phyloP scores from a whole-genome alignment of 2,329 filamentous ascomycete species.

The Purpureocillium takamizusanense region DNA sequence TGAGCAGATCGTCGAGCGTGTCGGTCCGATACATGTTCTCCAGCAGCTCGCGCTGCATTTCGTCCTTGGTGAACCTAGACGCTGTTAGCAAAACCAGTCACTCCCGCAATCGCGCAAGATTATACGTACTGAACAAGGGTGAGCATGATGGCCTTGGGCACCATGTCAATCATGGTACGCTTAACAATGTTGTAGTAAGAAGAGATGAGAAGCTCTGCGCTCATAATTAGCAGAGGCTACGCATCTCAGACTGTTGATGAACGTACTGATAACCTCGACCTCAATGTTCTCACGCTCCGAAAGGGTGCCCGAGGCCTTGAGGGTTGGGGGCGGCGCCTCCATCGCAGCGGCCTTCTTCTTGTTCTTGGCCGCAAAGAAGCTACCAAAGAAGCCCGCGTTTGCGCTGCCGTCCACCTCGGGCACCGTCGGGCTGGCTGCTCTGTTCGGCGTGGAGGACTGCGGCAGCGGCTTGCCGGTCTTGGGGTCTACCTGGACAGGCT shows the following conservation, averaged over 20 bases:
- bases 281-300: constrained; percentile 93
- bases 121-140: constrained; percentile 86
- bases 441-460: constrained; percentile 53
- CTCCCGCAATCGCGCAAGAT: neutral
- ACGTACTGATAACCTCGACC: constrained; percentile 95
- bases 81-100: constrained; percentile 10
- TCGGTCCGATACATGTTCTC: constrained; percentile 95
- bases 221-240: constrained; percentile 6
- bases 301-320: constrained; percentile 89
- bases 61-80: constrained; percentile 80
- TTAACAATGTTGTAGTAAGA: constrained; percentile 98
- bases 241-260: neutral
- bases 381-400: constrained; percentile 87
- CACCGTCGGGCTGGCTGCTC: constrained; percentile 68
- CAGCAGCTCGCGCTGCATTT: constrained; percentile 95
- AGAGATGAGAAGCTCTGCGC: constrained; percentile 77
- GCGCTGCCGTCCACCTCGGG: constrained; percentile 35
- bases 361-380: constrained; percentile 98
- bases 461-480: constrained; percentile 95
- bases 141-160: constrained; percentile 98
- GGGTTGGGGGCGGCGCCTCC: constrained; percentile 84
- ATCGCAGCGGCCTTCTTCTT: constrained; percentile 99
- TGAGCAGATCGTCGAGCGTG: constrained; percentile 86
- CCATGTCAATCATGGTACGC: constrained; percentile 99
- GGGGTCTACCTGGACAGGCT: constrained; percentile 91